These are phyloP conservation scores for Sanghuangporus sanghuang DNA, from an alignment of 1,284 basidiomycete species.

Conservation along the genomic window DNA sequence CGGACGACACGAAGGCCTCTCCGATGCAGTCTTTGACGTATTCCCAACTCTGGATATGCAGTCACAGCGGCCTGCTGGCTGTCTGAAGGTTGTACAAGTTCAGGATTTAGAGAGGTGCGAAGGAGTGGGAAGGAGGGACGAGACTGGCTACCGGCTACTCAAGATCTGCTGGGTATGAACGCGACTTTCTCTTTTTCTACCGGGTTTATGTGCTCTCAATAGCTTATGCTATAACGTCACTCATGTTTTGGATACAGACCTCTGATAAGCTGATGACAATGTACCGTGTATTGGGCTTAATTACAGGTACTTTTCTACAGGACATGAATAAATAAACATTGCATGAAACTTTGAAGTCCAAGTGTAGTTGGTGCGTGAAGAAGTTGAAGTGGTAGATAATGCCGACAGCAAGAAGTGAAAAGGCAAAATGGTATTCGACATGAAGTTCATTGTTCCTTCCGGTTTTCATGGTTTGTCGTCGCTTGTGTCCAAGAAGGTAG, in stretches of 20 bases:
- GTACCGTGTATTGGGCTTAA: not conserved
- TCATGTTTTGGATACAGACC: not conserved
- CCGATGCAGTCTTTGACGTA: constrained; percentile 49
- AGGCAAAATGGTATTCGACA: not conserved
- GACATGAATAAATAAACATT: constrained; percentile 3
- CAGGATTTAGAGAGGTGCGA: constrained; percentile 42
- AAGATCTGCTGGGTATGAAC: constrained; percentile 55
- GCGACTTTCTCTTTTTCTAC: not conserved
- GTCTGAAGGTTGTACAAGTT: constrained; percentile 38
- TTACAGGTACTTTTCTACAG: constrained; percentile 5
- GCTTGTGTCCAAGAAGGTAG: not conserved
- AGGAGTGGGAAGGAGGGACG: constrained; percentile 62
- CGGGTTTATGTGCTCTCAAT: not conserved
- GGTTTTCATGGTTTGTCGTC: not conserved
- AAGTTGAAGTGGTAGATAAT: not conserved
- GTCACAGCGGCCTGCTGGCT: not conserved
- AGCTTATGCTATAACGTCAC: not conserved
- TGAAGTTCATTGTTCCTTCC: not conserved
- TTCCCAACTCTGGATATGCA: constrained; percentile 35
- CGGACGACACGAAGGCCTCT: constrained; percentile 62
- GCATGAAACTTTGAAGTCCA: not conserved
- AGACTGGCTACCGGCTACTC: constrained; percentile 61
- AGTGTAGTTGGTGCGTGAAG: not conserved
- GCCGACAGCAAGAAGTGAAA: not conserved
- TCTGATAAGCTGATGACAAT: not conserved